A percentile compares a stretch with the other conserved stretches of the same genome.
Conservation (phyloP, 176 grass and related monocot genomes). For the Lolium rigidum region DNA sequence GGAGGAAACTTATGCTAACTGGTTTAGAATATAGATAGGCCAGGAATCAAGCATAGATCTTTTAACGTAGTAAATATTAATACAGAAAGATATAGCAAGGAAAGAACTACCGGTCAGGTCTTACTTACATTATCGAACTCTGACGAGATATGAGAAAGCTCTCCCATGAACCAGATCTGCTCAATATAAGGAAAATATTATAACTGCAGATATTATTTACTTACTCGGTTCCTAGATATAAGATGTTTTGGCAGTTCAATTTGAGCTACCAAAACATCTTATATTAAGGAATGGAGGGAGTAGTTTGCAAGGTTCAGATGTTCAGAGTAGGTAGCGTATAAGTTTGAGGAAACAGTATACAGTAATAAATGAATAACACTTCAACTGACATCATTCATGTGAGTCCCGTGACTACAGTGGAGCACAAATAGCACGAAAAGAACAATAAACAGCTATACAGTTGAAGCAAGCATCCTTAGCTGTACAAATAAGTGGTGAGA, state of each 20-base stretch:
- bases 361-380: constrained; percentile 21
- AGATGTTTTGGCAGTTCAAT: no score
- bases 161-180: constrained; percentile 99
- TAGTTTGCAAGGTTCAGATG: constrained; percentile 25
- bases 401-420: constrained; percentile 23
- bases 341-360: constrained; percentile 1
- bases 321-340: constrained; percentile 18
- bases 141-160: constrained; percentile 93
- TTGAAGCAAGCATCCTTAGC: constrained; percentile 13
- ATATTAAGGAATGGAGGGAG: no score
- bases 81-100: constrained; percentile 23
- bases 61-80: constrained; percentile 30
- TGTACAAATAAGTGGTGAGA: constrained; percentile 9
- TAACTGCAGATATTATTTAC: constrained; percentile 11
- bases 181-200: constrained; percentile 50
- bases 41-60: neutral
- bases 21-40: constrained; percentile 10
- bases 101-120: constrained; percentile 26
- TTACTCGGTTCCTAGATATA: no score
- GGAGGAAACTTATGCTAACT: constrained; percentile 21
- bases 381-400: constrained; percentile 27
- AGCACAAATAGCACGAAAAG: constrained; percentile 2
- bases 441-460: constrained; percentile 6
- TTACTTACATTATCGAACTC: constrained; percentile 96
- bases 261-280: no score